These are phyloP conservation scores for Botrytis tulipae DNA, from an alignment of 2,329 filamentous ascomycete genomes.

Conservation along the genomic window DNA sequence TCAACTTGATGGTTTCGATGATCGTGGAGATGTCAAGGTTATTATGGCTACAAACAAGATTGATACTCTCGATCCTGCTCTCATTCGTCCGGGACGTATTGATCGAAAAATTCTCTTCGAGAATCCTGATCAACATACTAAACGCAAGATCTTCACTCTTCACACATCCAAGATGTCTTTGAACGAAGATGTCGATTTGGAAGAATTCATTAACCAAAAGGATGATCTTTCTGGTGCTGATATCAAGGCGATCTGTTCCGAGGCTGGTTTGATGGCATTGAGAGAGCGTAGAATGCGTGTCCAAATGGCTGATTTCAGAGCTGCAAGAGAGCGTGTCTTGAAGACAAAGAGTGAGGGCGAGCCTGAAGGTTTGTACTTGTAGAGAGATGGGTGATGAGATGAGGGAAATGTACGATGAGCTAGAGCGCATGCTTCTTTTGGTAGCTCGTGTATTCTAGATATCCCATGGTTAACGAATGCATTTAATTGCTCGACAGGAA, in stretches of 20 bases:
- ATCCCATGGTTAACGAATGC: slow-evolving; percentile 13
- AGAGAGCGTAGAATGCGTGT: slow-evolving; percentile 96
- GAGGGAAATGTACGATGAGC: slow-evolving; percentile 6
- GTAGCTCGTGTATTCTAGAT: slow-evolving; percentile 36
- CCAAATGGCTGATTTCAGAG: slow-evolving; percentile 96
- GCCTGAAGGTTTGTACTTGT: slow-evolving; percentile 98
- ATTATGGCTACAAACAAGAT: slow-evolving; percentile 99
- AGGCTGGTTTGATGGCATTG: slow-evolving; percentile 90
- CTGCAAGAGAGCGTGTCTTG: slow-evolving; percentile 88
- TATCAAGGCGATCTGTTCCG: slow-evolving; percentile 98
- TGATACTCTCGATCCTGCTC: slow-evolving; percentile 89
- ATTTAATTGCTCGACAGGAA: neutral
- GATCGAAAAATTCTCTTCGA: slow-evolving; percentile 90
- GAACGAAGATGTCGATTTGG: slow-evolving; percentile 93
- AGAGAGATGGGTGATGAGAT: neutral
- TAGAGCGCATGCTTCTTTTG: slow-evolving; percentile 30
- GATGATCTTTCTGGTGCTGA: slow-evolving; percentile 96
- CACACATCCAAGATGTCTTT: slow-evolving; percentile 99
- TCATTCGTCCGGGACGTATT: slow-evolving; percentile 96
- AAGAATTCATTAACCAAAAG: slow-evolving; percentile 98
- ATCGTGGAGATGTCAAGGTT: slow-evolving; percentile 97
- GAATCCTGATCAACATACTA: slow-evolving; percentile 77
- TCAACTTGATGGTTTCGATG: slow-evolving; percentile 97
- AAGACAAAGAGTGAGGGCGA: slow-evolving; percentile 99
- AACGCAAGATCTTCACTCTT: slow-evolving; percentile 95